Evolutionary conservation across 2,329 filamentous ascomycete genomes (phyloP), one percentile per base, ranked within the genome.

Genomic region (Elsinoe australis): DNA sequence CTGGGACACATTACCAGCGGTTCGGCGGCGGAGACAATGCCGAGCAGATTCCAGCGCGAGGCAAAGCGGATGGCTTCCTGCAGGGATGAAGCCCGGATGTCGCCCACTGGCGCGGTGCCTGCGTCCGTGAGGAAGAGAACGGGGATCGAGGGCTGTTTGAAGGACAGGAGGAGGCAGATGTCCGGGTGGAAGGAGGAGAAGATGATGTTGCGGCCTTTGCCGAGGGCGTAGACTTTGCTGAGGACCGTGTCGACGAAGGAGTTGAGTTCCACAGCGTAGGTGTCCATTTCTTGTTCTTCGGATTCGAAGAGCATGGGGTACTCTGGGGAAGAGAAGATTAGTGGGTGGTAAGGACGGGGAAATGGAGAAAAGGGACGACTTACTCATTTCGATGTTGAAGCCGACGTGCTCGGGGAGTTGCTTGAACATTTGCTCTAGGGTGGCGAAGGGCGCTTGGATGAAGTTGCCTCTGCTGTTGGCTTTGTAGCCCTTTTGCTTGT

Each of bases 101-200:
- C 92, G 21, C 87, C 87, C 2, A 94, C 88, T 0, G 79, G 73
- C 14, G 70, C 76, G n/a, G 80, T 82, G 0, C 90, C 92, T 0
- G 88, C 87, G 59, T 98, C 92, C 0, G 85, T 94, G 32, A 98
- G 74, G 70, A 98, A 98, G 53, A 98, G 72, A 51, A 98, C 88
- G 0, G 92, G 94, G 49, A 95, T 95, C 35, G 85, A 94, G 1
- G 90, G 90, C 69, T 98, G 92, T 71, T 98, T 98, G 75, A 95
- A 95, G 49, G 85, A 92, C 32, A 96, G 72, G 55, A 95, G 80
- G 10, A 98, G 76, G 63, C 92, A 98, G 36, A 98, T 88, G 59
- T 98, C 92, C 0, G 92, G 92, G 67, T 96, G 95, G 71, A 98
- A 98, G 42, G 85, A 92, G 54, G 87, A 94, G 69, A 98, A 96